Percentiles rank a stretch among this genome's conserved stretches.
Conservation (phyloP, 257 asterid genomes). For the Penstemon davidsonii region DNA sequence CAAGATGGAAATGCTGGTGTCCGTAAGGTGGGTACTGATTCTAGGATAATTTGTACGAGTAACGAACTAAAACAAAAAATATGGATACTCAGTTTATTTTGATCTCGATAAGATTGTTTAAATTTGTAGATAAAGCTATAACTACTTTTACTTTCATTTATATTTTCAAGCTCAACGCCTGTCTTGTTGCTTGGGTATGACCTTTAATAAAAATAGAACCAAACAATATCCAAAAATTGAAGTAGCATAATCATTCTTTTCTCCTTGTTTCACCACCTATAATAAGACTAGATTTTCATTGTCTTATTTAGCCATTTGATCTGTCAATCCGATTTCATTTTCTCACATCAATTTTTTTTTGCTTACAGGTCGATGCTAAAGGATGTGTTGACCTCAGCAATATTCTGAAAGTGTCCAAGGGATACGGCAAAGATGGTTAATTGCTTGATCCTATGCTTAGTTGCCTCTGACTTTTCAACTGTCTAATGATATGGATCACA, state of each 20-base stretch:
- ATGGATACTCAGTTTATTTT: background rate
- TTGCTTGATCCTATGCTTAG: constrained; percentile 4
- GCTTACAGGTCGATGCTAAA: constrained; percentile 45
- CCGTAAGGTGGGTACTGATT: constrained; percentile 26
- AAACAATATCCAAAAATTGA: background rate
- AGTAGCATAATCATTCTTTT: constrained; percentile 1
- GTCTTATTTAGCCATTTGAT: background rate
- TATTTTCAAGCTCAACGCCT: background rate
- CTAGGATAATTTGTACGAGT: background rate
- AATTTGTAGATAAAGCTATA: background rate
- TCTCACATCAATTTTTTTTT: constrained; percentile 13
- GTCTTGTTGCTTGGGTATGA: background rate
- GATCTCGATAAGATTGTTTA: background rate
- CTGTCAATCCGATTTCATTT: constrained; percentile 9
- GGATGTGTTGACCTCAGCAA: constrained; percentile 55
- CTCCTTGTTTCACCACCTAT: background rate
- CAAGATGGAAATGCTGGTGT: constrained; percentile 36
- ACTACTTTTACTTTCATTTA: no score
- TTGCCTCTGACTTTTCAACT: background rate
- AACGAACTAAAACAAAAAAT: background rate
- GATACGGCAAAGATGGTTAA: constrained; percentile 58
- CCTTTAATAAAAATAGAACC: background rate
- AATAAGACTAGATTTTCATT: background rate
- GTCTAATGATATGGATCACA: background rate
- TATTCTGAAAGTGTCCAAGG: constrained; percentile 47